Conservation (phyloP, 495 filamentous ascomycete species). For the Penicillium lividum region DNA sequence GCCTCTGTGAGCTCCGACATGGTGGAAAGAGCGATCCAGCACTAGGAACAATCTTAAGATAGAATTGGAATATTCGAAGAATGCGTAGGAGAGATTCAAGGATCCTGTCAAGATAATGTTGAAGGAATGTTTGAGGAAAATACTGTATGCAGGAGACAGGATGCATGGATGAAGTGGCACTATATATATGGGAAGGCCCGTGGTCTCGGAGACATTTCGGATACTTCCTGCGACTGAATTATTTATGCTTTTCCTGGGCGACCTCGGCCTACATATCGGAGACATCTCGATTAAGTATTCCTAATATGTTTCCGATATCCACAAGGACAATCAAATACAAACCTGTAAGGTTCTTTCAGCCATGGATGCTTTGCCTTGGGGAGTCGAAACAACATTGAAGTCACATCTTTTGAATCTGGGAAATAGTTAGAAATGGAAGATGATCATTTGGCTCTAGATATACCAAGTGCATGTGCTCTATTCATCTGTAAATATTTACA, state of each 20-base stretch:
- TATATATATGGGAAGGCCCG: not conserved
- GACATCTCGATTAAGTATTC: constrained; percentile 2
- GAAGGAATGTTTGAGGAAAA: not conserved
- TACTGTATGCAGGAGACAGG: not conserved
- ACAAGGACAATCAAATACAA: too few species aligned
- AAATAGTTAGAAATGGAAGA: too few species aligned
- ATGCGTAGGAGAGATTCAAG: not conserved
- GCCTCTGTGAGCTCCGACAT: constrained; percentile 50
- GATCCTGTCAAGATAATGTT: too few species aligned
- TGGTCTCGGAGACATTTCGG: constrained; percentile 29
- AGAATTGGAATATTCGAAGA: not conserved
- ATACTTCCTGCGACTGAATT: constrained; percentile 17
- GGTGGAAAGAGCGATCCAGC: constrained; percentile 7
- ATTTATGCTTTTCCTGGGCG: not conserved
- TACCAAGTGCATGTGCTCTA: too few species aligned
- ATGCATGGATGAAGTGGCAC: not conserved
- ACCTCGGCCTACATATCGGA: constrained; percentile 5
- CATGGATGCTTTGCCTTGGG: too few species aligned
- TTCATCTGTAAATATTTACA: too few species aligned
- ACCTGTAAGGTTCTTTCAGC: too few species aligned
- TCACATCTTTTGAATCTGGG: too few species aligned
- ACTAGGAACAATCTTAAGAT: not conserved
- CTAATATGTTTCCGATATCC: too few species aligned
- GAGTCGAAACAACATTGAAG: too few species aligned
- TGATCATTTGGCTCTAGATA: too few species aligned